phyloP scores from a whole-genome alignment of 371 early-diverging fungal species.

The Mortierella polycephala region DNA sequence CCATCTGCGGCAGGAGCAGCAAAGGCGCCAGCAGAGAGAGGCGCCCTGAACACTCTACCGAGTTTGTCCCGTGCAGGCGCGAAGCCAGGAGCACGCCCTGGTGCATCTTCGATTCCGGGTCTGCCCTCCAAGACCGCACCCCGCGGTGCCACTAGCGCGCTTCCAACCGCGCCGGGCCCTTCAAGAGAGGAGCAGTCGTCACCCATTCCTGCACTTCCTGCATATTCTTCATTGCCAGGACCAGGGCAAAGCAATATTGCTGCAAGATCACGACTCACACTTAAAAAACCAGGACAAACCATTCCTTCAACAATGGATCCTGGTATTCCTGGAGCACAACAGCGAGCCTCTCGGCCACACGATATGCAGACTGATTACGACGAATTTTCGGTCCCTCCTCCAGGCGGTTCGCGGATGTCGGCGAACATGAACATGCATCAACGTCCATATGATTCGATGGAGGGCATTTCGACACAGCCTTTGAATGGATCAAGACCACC shows the following conservation, averaged over 20 bases:
- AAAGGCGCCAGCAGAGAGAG: slow-evolving; percentile 32
- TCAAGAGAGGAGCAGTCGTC: slow-evolving; percentile 35
- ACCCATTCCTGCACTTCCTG: slow-evolving; percentile 26
- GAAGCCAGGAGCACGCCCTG: slow-evolving; percentile 32
- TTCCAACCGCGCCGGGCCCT: slow-evolving; percentile 21
- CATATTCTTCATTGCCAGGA: slow-evolving; percentile 34
- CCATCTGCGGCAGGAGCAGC: slow-evolving; percentile 38
- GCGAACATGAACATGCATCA: slow-evolving; percentile 36
- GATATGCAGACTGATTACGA: slow-evolving; percentile 29
- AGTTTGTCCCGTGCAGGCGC: slow-evolving; percentile 24
- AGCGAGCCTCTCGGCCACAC: slow-evolving; percentile 26
- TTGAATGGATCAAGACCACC: slow-evolving; percentile 25
- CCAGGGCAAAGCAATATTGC: slow-evolving; percentile 38
- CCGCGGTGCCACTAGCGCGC: slow-evolving; percentile 23
- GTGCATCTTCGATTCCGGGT: slow-evolving; percentile 33
- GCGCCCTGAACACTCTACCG: slow-evolving; percentile 40
- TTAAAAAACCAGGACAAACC: slow-evolving; percentile 35
- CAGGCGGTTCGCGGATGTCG: slow-evolving; percentile 10
- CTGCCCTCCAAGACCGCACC: slow-evolving; percentile 32
- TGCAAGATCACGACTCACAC: slow-evolving; percentile 27
- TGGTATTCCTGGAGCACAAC: slow-evolving; percentile 33
- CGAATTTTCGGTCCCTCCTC: slow-evolving; percentile 18
- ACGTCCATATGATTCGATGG: slow-evolving; percentile 60
- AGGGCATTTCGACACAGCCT: slow-evolving; percentile 56
- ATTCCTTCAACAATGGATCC: slow-evolving; percentile 25